Base-by-base conservation (phyloP, 73 alveolate species). In the Blepharisma stoltei region DNA sequence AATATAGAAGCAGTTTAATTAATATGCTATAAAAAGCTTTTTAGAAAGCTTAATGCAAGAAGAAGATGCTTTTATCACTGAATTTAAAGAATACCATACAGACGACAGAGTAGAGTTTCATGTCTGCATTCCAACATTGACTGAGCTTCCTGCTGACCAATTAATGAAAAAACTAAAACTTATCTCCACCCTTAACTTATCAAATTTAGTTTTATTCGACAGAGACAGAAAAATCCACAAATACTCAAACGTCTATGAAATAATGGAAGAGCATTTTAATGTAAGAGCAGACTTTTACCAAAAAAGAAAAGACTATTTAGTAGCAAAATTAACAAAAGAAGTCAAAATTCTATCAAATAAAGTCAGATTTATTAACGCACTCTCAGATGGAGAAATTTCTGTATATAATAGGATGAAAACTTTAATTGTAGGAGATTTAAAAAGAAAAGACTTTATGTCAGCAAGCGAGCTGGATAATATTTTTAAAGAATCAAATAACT, bases 141-240 rank as follows among this genome's bases (percentile, higher is more conserved):
- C 49, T 60, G 54, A 21, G 38, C 55, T 47, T 5, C 41, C n/a
- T 5, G 82, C 54, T 18, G 97, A 84, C 54, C 95, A 88, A 71
- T 88, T 95, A 32, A 88, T 85, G 11, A 95, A 95, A 76, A 77
- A 89, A 48, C 95, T 97, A 78, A 97, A 93, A 78, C 90, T 97
- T 46, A 43, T 84, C 20, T 70, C 97, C 6, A 55, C 92, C 8
- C 67, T 94, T 6, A 77, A 94, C 0, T 83, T 87, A 46, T 68
- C 93, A 14, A 97, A 97, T 84, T 88, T 91, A 89, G 99, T 97
- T 20, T 92, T 93, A 60, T 97, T 97, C 85, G 93, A 93, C 86
- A 78, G 86, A 23, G 77, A 93, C 43, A 92, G 95, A 75, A 91
- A 84, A 77, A 90, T 97, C 6, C 84, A 84, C 55, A 95, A 87